Base-by-base conservation (phyloP, 1,284 basidiomycete genomes). In the Wolfiporia cocos region DNA sequence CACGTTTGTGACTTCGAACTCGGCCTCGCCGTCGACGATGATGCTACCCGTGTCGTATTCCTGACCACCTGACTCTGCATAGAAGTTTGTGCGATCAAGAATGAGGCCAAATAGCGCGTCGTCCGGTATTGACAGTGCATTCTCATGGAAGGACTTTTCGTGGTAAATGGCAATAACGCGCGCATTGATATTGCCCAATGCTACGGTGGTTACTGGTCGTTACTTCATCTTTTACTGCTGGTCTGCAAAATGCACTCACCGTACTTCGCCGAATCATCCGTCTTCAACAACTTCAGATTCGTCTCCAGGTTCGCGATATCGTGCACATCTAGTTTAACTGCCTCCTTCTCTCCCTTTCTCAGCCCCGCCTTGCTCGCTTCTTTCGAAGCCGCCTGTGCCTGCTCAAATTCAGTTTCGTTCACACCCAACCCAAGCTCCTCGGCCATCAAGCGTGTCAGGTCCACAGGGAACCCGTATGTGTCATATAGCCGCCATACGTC, bases 401-500 rank as follows among this genome's bases (percentile, higher is more conserved):
- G 77, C 53, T 93, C 92, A 54, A 97, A 96, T 54, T 94, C 93
- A 33, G 72, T 74, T 51, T 96, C 83, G 61, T 97, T 92, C 56
- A 99, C 80, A 18, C 73, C 74, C 34, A 99, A 68, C 1, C 84
- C 86, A 24, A 92, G 73, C 63, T 99, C 95, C 62, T 96, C 91
- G 19, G 96, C 95, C 95, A 99, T 99, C 50, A 99, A 74, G 42
- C 89, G 82, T 2, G 96, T 99, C 29, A 99, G 70, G 61, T 99
- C 95, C 40, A 93, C 92, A 0, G 95, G 96, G 73, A 99, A 99
- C 32, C 95, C 95, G 62, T 91, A 99, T 0, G 96, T 99, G 64
- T 99, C 96, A 64, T 99, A 99, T 41, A 99, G 68, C 23, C 91
- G 78, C 95, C 95, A 99, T 21, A 97, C 91, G 58, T 99, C 95